Evolutionary conservation across 2,329 filamentous ascomycete genomes (phyloP).

Genomic region (Colletotrichum sp.): DNA sequence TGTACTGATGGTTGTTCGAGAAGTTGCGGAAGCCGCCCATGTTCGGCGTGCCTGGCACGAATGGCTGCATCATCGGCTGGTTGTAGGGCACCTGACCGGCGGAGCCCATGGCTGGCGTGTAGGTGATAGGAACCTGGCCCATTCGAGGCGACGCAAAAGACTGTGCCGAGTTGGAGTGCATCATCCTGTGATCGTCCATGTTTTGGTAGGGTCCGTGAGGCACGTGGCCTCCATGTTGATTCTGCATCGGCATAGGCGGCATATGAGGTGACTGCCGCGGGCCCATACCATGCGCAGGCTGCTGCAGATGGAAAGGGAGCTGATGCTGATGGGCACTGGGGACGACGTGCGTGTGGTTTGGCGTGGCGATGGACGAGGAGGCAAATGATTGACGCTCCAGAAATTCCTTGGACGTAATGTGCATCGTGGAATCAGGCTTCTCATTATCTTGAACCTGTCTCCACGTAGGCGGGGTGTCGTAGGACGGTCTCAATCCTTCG

Average conservation of each 20-base stretch:
- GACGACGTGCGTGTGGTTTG: slow-evolving; percentile 71
- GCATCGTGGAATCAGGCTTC: slow-evolving; percentile 68
- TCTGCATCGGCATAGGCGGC: slow-evolving; percentile 78
- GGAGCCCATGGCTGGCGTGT: slow-evolving; percentile 71
- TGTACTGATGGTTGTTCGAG: slow-evolving; percentile 75
- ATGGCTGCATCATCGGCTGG: slow-evolving; percentile 74
- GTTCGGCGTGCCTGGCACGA: slow-evolving; percentile 72
- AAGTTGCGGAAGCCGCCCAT: slow-evolving; percentile 74
- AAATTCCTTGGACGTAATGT: slow-evolving; percentile 74
- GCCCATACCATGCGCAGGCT: slow-evolving; percentile 70
- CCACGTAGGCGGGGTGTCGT: slow-evolving; percentile 87
- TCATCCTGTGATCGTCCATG: slow-evolving; percentile 87
- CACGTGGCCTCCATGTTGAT: slow-evolving; percentile 69
- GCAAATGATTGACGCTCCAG: slow-evolving; percentile 73
- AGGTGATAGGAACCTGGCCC: slow-evolving; percentile 72
- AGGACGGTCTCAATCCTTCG: slow-evolving; percentile 83
- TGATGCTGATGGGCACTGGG: slow-evolving; percentile 84
- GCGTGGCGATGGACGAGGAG: slow-evolving; percentile 66
- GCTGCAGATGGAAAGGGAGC: slow-evolving; percentile 81
- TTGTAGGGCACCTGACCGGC: slow-evolving; percentile 74
- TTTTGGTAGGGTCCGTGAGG: slow-evolving; percentile 72
- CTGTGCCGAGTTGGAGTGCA: slow-evolving; percentile 81
- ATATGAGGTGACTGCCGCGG: slow-evolving; percentile 77
- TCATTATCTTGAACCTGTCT: slow-evolving; percentile 72
- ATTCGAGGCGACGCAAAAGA: slow-evolving; percentile 87